Evolutionary conservation across 2,329 filamentous ascomycete genomes (phyloP).

Genomic region (Calycina herbarum): DNA sequence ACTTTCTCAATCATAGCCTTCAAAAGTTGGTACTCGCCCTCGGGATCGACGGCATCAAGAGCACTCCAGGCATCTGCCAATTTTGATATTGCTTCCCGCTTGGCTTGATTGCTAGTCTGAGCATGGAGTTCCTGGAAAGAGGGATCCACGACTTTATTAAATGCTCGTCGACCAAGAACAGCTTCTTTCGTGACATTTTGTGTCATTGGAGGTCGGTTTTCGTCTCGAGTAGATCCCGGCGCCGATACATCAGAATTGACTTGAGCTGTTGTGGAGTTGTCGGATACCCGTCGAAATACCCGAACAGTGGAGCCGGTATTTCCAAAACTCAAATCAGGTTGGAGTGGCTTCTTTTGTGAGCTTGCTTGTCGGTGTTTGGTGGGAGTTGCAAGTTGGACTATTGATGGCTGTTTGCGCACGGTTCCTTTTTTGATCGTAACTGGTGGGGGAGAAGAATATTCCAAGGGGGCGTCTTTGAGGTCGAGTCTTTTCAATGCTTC

Average conservation of each 20-base stretch:
- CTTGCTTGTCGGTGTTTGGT: slow-evolving; percentile 34
- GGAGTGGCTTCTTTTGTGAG: slow-evolving; percentile 69
- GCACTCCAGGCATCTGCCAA: slow-evolving; percentile 83
- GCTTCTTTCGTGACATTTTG: slow-evolving; percentile 76
- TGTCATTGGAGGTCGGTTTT: slow-evolving; percentile 61
- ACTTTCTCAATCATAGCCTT: slow-evolving; percentile 74
- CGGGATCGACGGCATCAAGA: slow-evolving; percentile 84
- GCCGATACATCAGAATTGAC: slow-evolving; percentile 27
- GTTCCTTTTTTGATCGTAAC: slow-evolving; percentile 63
- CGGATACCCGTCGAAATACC: slow-evolving; percentile 86
- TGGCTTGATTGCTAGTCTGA: slow-evolving; percentile 68
- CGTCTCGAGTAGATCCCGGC: slow-evolving; percentile 46
- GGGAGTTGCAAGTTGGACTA: slow-evolving; percentile 33
- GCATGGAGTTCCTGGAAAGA: slow-evolving; percentile 82
- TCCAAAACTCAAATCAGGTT: slow-evolving; percentile 88
- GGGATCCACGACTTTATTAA: slow-evolving; percentile 78
- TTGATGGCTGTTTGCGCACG: slow-evolving; percentile 43
- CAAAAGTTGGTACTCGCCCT: slow-evolving; percentile 84
- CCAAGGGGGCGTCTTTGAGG: slow-evolving; percentile 59
- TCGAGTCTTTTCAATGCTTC: slow-evolving; percentile 61
- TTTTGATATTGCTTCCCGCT: slow-evolving; percentile 79
- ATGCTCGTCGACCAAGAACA: slow-evolving; percentile 76
- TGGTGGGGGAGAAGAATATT: slow-evolving; percentile 53
- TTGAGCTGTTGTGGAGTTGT: slow-evolving; percentile 48
- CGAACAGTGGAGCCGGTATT: slow-evolving; percentile 91